These are phyloP conservation scores for Claviceps maximensis DNA, from an alignment of 2,329 filamentous ascomycete species.

Conservation along the genomic window DNA sequence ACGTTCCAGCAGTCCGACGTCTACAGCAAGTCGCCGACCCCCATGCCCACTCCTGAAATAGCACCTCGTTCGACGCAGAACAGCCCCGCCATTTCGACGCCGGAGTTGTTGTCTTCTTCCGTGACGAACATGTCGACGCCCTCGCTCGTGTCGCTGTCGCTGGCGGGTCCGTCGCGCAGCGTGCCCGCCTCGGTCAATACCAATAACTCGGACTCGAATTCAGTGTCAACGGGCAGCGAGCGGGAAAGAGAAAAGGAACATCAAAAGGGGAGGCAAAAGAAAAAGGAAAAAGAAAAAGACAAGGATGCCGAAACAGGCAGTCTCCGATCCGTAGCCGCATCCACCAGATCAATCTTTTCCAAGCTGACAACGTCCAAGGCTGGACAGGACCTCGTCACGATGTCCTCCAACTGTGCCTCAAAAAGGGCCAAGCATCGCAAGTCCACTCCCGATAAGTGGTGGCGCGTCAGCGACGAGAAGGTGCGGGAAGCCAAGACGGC, in stretches of 20 bases:
- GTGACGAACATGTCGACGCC: conserved; percentile 22
- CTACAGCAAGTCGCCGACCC: conserved; percentile 51
- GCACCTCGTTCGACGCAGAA: conserved; percentile 20
- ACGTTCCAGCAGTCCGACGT: conserved; percentile 63
- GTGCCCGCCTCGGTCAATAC: no score
- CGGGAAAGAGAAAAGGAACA: no score
- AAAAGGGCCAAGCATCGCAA: conserved; percentile 43
- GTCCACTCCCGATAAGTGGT: conserved; percentile 60
- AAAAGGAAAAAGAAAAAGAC: conserved; percentile 17
- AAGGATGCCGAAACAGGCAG: conserved; percentile 37
- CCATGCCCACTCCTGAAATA: conserved; percentile 34
- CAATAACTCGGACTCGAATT: no score
- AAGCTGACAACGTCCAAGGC: conserved; percentile 29
- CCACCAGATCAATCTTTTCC: conserved; percentile 40
- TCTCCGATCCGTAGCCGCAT: conserved; percentile 42
- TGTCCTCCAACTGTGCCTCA: conserved; percentile 9
- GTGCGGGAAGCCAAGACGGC: conserved; percentile 86
- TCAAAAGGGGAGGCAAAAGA: not conserved
- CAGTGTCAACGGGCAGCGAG: not conserved
- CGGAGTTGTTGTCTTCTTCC: conserved; percentile 31
- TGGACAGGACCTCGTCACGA: conserved; percentile 12
- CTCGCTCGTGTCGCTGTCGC: conserved; percentile 21
- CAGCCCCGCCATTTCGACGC: conserved; percentile 33
- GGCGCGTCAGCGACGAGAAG: conserved; percentile 96
- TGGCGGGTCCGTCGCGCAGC: conserved; percentile 17